phyloP scores from a whole-genome alignment of 495 filamentous ascomycete genomes.

The Podospora pseudoanserina region DNA sequence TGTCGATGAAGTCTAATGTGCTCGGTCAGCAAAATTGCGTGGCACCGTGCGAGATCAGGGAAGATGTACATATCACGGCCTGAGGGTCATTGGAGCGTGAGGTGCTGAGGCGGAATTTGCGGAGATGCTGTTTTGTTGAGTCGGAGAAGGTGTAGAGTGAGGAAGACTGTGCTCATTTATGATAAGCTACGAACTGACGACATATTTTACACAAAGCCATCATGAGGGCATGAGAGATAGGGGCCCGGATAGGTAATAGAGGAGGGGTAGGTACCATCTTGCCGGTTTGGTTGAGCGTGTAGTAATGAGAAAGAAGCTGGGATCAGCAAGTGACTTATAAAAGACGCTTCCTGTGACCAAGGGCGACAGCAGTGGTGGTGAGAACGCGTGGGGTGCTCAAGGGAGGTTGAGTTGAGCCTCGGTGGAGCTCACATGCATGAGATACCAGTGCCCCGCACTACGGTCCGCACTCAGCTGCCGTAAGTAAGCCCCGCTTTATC shows the following conservation, averaged over 20 bases:
- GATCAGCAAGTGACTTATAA: neutral
- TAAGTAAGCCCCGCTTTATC: neutral
- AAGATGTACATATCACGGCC: slow-evolving; percentile 81
- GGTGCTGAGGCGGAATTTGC: slow-evolving; percentile 88
- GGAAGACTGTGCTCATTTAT: slow-evolving; percentile 40
- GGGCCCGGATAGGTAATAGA: neutral
- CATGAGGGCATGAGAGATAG: neutral
- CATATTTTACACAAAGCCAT: neutral
- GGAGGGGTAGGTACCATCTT: neutral
- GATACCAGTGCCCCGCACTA: slow-evolving; percentile 7
- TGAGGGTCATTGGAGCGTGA: slow-evolving; percentile 84
- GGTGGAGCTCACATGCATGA: neutral
- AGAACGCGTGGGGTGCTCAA: neutral
- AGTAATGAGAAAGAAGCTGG: neutral
- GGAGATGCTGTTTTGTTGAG: slow-evolving; percentile 78
- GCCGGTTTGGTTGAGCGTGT: neutral
- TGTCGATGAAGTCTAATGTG: slow-evolving; percentile 74
- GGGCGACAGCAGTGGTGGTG: neutral
- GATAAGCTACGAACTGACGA: neutral
- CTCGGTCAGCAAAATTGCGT: slow-evolving; percentile 6
- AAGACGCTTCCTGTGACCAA: neutral
- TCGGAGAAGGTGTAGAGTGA: slow-evolving; percentile 91
- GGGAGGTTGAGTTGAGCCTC: slow-evolving; percentile 8
- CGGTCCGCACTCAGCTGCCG: slow-evolving; percentile 5
- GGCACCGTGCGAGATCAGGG: slow-evolving; percentile 3